A percentile compares a stretch with the other conserved stretches of the same genome.
These are phyloP conservation scores for Suillus luteus DNA, from an alignment of 768 basidiomycete species.

Conservation along the genomic window DNA sequence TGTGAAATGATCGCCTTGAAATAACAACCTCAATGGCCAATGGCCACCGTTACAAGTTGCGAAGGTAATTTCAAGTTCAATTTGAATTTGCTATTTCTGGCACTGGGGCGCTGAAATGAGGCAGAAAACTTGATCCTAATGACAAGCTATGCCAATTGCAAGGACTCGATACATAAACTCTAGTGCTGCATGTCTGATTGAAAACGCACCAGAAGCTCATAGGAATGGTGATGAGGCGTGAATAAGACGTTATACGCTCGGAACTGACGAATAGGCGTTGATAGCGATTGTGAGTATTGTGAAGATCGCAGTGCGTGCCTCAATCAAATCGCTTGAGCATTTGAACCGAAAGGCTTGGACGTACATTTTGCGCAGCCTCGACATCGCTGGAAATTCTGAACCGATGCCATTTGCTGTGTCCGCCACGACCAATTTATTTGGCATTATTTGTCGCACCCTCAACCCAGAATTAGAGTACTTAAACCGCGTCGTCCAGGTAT, in stretches of 20 bases:
- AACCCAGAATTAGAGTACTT: constrained; percentile 34
- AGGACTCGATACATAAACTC: not conserved
- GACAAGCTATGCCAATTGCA: not conserved
- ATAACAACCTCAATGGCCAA: not conserved
- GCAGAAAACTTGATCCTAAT: constrained; percentile 3
- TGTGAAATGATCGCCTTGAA: not conserved
- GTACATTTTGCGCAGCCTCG: constrained; percentile 7
- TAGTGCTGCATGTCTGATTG: not conserved
- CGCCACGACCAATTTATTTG: constrained; percentile 21
- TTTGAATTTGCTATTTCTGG: not conserved
- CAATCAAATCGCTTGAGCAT: not conserved
- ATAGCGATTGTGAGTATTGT: not conserved
- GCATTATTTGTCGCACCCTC: constrained; percentile 35
- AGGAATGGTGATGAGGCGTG: not conserved
- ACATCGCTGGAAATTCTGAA: not conserved
- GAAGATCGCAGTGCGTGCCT: not conserved
- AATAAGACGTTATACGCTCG: not conserved
- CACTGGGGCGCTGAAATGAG: not conserved
- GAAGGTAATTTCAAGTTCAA: not conserved
- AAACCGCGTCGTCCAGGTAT: constrained; percentile 20
- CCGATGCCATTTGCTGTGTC: constrained; percentile 2
- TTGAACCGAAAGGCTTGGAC: constrained; percentile 3
- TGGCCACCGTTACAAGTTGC: not conserved
- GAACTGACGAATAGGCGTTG: not conserved
- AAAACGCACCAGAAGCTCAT: not conserved